Conservation (phyloP, 441 rosid species). For the Jatropha podagrica region DNA sequence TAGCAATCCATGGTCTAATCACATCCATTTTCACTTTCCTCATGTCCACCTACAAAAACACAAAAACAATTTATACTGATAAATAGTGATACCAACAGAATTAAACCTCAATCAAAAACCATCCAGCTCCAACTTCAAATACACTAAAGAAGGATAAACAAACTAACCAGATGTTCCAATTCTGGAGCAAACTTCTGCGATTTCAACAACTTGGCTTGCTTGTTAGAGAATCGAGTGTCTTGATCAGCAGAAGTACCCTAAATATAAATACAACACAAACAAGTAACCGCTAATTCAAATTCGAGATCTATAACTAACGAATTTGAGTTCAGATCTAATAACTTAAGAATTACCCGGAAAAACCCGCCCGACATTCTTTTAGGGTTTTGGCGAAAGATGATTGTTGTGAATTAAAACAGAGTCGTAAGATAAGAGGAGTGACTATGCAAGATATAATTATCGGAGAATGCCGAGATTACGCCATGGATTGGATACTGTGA, state of each 20-base stretch:
- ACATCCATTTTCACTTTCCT: conserved; percentile 95
- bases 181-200: conserved; percentile 92
- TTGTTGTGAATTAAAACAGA: neutral
- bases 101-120: too few relatives aligned
- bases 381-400: conserved; percentile 36
- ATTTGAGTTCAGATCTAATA: conserved; percentile 4
- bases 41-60: conserved; percentile 65
- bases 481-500: neutral
- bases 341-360: conserved; percentile 55
- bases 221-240: conserved; percentile 97
- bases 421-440: neutral
- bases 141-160: neutral
- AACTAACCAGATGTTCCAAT: conserved; percentile 80
- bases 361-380: conserved; percentile 90
- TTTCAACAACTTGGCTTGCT: conserved; percentile 92
- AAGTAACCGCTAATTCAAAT: conserved; percentile 1
- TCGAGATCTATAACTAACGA: conserved; percentile 25
- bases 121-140: neutral
- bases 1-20: conserved; percentile 94
- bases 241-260: conserved; percentile 99
- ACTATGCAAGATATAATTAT: neutral
- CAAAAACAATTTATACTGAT: conserved; percentile 8
- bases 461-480: neutral
- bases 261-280: neutral
- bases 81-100: neutral